Conservation (phyloP, 768 basidiomycete species). For the Mycena crocata region DNA sequence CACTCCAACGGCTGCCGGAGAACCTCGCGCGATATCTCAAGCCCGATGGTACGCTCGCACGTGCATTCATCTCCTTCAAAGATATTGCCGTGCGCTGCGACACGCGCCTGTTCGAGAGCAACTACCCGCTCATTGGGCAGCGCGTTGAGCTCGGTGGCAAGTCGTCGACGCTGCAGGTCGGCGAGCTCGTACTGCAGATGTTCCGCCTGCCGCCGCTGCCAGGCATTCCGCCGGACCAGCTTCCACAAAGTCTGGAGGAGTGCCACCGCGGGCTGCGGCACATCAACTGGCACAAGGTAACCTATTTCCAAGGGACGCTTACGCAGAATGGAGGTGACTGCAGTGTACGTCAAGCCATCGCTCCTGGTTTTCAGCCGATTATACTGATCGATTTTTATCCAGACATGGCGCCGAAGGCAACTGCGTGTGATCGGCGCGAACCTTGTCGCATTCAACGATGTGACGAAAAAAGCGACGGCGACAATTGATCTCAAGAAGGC, state of each 20-base stretch:
- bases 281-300: conserved; percentile 93
- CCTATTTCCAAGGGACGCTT: conserved; percentile 91
- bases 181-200: conserved; percentile 90
- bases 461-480: conserved; percentile 89
- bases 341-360: conserved; percentile 63
- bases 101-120: conserved; percentile 85
- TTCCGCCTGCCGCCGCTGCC: conserved; percentile 91
- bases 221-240: conserved; percentile 78
- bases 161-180: conserved; percentile 77
- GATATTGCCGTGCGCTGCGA: conserved; percentile 88
- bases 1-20: conserved; percentile 65
- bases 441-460: conserved; percentile 91
- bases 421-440: conserved; percentile 88
- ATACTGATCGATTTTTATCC: conserved; percentile 15
- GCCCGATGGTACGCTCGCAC: conserved; percentile 88
- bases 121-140: conserved; percentile 84
- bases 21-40: conserved; percentile 87
- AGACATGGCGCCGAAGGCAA: conserved; percentile 88
- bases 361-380: background rate
- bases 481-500: conserved; percentile 94
- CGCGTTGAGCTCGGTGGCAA: conserved; percentile 67
- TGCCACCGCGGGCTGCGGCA: conserved; percentile 89
- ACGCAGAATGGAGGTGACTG: conserved; percentile 97
- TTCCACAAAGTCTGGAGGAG: conserved; percentile 95
- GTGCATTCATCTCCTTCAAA: conserved; percentile 90